Percentiles rank a stretch among this genome's conserved stretches.
These are phyloP conservation scores for Annulohypoxylon nitens DNA, from an alignment of 495 filamentous ascomycete species.

Conservation along the genomic window DNA sequence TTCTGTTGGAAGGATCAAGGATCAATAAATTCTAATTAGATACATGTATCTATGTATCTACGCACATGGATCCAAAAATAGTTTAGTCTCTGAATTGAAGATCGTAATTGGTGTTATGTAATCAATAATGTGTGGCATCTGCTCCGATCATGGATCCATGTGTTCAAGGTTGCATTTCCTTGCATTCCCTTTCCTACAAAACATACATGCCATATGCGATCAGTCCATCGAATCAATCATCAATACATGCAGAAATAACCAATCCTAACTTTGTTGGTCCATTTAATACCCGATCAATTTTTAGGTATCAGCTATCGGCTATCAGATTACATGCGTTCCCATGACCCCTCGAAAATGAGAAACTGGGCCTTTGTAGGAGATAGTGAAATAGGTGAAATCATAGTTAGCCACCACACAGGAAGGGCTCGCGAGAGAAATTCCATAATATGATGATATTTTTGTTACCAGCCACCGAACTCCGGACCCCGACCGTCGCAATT, in stretches of 20 bases:
- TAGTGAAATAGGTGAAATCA: too few species aligned
- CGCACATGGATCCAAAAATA: background rate
- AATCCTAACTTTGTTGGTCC: background rate
- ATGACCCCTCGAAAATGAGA: background rate
- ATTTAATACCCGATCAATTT: background rate
- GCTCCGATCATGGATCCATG: background rate
- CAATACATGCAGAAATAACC: background rate
- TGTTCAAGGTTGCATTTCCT: background rate
- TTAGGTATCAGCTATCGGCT: background rate
- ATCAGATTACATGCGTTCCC: background rate
- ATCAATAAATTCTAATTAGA: background rate
- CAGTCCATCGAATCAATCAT: background rate
- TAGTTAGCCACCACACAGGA: background rate
- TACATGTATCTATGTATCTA: background rate
- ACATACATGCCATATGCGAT: background rate
- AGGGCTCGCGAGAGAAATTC: background rate
- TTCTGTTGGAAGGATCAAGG: background rate
- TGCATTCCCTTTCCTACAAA: background rate
- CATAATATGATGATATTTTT: conserved; percentile 5
- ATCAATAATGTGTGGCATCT: background rate
- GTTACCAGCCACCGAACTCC: conserved; percentile 32
- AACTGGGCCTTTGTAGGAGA: background rate
- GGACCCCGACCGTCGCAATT: conserved; percentile 16
- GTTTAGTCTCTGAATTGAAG: background rate
- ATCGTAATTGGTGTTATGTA: background rate